These are phyloP conservation scores for Colletotrichum costaricense DNA, from an alignment of 2,329 filamentous ascomycete species.

Conservation along the genomic window DNA sequence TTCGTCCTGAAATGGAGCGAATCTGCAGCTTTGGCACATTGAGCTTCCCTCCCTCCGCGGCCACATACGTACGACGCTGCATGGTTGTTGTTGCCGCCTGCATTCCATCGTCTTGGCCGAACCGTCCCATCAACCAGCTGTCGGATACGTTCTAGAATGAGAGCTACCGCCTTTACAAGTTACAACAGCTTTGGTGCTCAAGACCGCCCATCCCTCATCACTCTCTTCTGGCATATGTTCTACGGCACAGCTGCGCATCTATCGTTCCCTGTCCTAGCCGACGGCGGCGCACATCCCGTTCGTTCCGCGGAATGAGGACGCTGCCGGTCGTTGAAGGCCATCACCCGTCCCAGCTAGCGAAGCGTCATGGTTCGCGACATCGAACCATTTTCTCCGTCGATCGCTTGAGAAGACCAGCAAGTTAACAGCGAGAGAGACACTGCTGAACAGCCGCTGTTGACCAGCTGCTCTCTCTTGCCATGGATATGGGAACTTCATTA, in stretches of 20 bases:
- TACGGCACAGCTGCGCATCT: not conserved
- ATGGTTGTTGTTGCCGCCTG: slow-evolving; percentile 31
- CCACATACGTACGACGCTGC: not conserved
- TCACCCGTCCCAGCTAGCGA: not conserved
- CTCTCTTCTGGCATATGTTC: not conserved
- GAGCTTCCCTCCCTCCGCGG: not conserved
- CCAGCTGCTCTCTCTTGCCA: not conserved
- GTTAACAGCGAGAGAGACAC: not conserved
- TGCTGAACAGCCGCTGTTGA: not conserved
- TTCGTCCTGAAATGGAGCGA: not conserved
- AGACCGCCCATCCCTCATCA: slow-evolving; percentile 14
- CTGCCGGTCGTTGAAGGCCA: slow-evolving; percentile 3
- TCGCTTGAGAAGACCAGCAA: not conserved
- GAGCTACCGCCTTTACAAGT: slow-evolving; percentile 8
- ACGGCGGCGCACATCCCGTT: slow-evolving; percentile 16
- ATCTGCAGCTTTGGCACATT: not conserved
- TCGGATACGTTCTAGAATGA: slow-evolving; percentile 26
- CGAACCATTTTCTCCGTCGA: slow-evolving; percentile 15
- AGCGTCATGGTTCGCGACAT: slow-evolving; percentile 7
- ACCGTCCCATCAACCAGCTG: slow-evolving; percentile 11
- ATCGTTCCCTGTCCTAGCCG: slow-evolving; percentile 2
- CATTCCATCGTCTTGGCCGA: slow-evolving; percentile 19
- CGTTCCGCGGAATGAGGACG: slow-evolving; percentile 18
- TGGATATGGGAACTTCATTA: not conserved
- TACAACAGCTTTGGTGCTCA: not conserved